Percentiles rank a stretch among this genome's conserved stretches.
phyloP scores from a whole-genome alignment of 31 red algal genomes.

The Bonnemaisonia californica region DNA sequence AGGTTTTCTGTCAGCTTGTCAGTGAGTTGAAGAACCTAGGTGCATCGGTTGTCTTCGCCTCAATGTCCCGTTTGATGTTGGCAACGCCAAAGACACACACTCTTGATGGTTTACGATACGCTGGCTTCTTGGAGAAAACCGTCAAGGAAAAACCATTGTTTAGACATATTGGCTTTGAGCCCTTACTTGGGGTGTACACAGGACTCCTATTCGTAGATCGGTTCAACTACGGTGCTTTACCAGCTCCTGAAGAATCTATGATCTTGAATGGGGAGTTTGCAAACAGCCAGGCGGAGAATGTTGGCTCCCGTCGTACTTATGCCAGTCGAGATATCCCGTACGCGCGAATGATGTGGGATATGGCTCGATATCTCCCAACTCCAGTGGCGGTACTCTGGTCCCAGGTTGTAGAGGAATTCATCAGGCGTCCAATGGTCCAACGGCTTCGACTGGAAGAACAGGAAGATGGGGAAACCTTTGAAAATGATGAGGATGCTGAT shows the following conservation, averaged over 20 bases:
- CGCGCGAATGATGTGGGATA: constrained; percentile 77
- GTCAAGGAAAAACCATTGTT: constrained; percentile 78
- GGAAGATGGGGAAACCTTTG: constrained; percentile 6
- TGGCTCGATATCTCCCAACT: constrained; percentile 74
- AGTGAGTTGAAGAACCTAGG: constrained; percentile 71
- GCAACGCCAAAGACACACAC: constrained; percentile 81
- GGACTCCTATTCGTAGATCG: constrained; percentile 84
- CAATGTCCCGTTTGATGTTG: constrained; percentile 75
- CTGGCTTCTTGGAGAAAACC: constrained; percentile 83
- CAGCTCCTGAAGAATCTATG: constrained; percentile 72
- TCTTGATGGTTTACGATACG: constrained; percentile 83
- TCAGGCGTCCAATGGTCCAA: constrained; percentile 70
- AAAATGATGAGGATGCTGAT: constrained; percentile 21
- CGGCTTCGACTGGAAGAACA: constrained; percentile 33
- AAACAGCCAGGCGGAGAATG: background rate
- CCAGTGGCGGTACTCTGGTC: constrained; percentile 76
- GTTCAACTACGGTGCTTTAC: constrained; percentile 88
- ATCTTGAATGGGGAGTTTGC: constrained; percentile 76
- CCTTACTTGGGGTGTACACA: constrained; percentile 73
- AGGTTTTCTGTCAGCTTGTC: constrained; percentile 81
- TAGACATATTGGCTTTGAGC: constrained; percentile 75
- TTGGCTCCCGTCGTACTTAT: background rate
- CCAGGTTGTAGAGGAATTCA: constrained; percentile 83
- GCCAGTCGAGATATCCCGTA: constrained; percentile 65
- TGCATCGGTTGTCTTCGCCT: constrained; percentile 83